phyloP scores from a whole-genome alignment of 768 basidiomycete genomes.

The Lactifluus rugatus region DNA sequence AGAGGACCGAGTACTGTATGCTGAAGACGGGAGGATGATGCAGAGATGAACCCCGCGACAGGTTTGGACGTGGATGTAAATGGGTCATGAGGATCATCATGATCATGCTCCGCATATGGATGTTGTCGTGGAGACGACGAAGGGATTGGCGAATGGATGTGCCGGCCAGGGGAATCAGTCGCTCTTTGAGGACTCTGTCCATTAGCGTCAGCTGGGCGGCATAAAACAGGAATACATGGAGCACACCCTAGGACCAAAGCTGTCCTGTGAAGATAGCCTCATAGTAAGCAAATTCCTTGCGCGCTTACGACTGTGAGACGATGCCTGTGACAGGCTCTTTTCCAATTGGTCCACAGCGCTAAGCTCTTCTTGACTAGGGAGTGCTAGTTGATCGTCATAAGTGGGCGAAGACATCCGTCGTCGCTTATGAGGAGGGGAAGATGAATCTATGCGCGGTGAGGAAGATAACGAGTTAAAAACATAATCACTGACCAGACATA shows the following conservation, averaged over 20 bases:
- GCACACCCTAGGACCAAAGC: background rate
- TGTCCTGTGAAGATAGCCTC: background rate
- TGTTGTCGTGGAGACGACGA: background rate
- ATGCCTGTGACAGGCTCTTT: slow-evolving; percentile 1
- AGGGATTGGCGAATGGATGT: background rate
- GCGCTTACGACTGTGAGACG: background rate
- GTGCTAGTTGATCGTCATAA: slow-evolving; percentile 36
- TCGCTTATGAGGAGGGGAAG: slow-evolving; percentile 44
- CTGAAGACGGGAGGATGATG: background rate
- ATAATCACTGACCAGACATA: slow-evolving; percentile 1
- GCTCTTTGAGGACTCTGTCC: background rate
- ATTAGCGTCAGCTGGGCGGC: background rate
- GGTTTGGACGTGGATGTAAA: slow-evolving; percentile 2
- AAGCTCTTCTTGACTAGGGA: slow-evolving; percentile 35
- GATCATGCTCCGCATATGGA: background rate
- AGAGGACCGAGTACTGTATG: background rate
- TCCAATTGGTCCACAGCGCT: slow-evolving; percentile 1
- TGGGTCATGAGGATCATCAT: slow-evolving; percentile 8
- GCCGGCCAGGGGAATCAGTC: background rate
- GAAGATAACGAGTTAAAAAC: background rate
- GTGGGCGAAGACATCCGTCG: slow-evolving; percentile 54
- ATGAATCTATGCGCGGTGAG: slow-evolving; percentile 13
- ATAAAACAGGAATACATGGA: background rate
- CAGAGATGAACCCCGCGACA: background rate
- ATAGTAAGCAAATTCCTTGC: background rate